Conservation (phyloP, 768 basidiomycete genomes). For the Gymnopilus junonius region DNA sequence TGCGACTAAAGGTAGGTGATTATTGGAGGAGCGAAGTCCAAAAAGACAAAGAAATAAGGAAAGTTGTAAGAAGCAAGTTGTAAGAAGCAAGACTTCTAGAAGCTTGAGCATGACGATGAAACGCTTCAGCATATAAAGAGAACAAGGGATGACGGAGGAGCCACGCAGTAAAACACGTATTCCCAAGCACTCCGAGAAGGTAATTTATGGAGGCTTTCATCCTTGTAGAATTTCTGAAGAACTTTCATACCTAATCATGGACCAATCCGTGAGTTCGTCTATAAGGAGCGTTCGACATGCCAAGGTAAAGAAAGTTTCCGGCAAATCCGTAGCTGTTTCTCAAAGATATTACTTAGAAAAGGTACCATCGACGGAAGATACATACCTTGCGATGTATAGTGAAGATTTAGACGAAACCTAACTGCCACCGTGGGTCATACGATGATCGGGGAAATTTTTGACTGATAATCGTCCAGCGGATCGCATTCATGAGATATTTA, state of each 20-base stretch:
- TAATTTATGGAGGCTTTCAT: neutral
- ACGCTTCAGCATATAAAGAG: constrained; percentile 3
- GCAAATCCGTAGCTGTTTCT: neutral
- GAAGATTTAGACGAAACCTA: neutral
- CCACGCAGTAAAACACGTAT: neutral
- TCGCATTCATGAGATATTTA: neutral
- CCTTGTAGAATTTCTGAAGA: constrained; percentile 9
- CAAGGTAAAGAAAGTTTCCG: neutral
- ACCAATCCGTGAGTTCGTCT: neutral
- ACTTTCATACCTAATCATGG: constrained; percentile 17
- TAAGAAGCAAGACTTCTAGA: constrained; percentile 4
- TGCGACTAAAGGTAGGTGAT: neutral
- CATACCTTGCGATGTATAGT: neutral
- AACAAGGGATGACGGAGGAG: constrained; percentile 3
- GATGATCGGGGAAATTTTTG: neutral
- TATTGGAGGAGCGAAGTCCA: constrained; percentile 17
- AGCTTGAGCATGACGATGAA: constrained; percentile 7
- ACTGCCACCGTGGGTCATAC: neutral
- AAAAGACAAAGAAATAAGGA: neutral
- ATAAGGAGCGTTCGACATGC: neutral
- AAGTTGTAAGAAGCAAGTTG: neutral
- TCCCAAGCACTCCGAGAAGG: neutral
- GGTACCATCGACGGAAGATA: neutral
- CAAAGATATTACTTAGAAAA: neutral
- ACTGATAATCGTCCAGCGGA: neutral